Base-by-base conservation (phyloP, 768 basidiomycete species). In the Cubamyces lactineus region DNA sequence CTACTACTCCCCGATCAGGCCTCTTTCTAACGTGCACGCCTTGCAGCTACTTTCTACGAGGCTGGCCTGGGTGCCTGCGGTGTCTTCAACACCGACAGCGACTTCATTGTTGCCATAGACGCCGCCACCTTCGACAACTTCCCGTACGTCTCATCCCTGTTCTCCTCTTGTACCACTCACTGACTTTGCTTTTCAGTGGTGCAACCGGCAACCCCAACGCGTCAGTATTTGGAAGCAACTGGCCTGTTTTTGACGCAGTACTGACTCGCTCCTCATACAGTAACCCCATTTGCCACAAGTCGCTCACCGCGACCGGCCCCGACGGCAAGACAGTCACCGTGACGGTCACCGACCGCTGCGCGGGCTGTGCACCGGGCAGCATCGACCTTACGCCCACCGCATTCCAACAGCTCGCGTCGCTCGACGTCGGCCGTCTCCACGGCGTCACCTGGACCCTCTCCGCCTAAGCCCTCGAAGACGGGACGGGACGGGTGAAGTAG, bases 61-160 rank as follows among this genome's bases (percentile, higher is more conserved):
- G 53, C 66, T 8, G 80, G 79, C 43, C 75, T 79, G 13, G 80
- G 79, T 24, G 76, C 80, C 7, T 81, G 80, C 57, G 80, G 79
- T 17, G 46, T 66, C 56, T 73, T 69, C 54, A 78, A 75, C 68
- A 65, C 2, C 11, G 68, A 66, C 24, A 19, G 5, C 13, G 60
- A 81, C 7, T 5, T 52, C 39, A 75, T 81, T 38, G 76, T 64
- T n/a, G 80, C 81, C 28, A 72, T 78, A 51, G 72, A 76, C 8
- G 0, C 68, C 0, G 0, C 8, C 3, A 58, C 79, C 19, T 81
- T 75, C 59, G 77, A 80, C 49, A 0, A 1, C 0, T 78, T 53
- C 66, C 75, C 76, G 77, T 78, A 28, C 41, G 53, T 43, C 17
- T 17, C 7, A 12, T 9, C n/a, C 38, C n/a, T 12, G 15, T 2